Evolutionary conservation across 306 rosid genomes (phyloP).

Genomic region (Luffa aegyptiaca): DNA sequence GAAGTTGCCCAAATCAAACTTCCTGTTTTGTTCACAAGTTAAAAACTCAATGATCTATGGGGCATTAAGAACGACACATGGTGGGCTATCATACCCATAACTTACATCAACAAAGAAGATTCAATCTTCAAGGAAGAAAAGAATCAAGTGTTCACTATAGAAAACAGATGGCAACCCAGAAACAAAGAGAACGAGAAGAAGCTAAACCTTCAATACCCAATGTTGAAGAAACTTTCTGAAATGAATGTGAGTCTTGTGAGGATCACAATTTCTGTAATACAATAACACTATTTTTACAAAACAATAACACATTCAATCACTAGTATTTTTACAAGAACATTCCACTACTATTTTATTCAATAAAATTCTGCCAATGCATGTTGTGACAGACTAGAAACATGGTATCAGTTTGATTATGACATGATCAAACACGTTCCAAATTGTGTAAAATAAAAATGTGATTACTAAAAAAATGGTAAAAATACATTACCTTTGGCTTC

Average conservation of each 20-base stretch:
- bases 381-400: no score
- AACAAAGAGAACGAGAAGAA: neutral
- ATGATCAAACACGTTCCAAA: no score
- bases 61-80: neutral
- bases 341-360: no score
- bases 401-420: no score
- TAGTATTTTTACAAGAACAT: no score
- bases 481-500: no score
- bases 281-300: no score
- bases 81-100: neutral
- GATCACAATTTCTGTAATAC: neutral
- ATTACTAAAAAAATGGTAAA: no score
- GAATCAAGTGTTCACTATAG: neutral
- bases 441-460: no score
- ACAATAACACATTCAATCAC: no score
- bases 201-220: conserved; percentile 18
- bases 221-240: conserved; percentile 11
- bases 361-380: no score
- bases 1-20: neutral
- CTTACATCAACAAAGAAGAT: neutral
- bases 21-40: neutral
- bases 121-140: neutral
- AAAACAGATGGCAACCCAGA: neutral
- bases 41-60: neutral
- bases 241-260: neutral